phyloP scores from a whole-genome alignment of 139 green algal genomes.

The Pedinophyceae sp. region DNA sequence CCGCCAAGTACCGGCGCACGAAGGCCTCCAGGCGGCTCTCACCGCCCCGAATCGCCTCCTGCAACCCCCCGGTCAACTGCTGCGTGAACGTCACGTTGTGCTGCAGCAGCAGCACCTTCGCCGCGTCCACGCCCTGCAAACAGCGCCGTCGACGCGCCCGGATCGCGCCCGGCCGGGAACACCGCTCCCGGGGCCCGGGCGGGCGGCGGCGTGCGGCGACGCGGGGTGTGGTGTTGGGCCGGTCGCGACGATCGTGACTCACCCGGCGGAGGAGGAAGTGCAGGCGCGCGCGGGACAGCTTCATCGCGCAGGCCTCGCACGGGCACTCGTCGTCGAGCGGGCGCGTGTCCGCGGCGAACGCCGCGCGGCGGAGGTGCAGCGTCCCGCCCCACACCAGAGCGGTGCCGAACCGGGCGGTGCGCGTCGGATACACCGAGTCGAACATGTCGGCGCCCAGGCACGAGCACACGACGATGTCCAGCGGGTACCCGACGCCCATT shows the following conservation, averaged over 20 bases:
- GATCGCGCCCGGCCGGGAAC: slow-evolving; percentile 17
- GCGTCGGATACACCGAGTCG: slow-evolving; percentile 86
- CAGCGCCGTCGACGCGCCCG: slow-evolving; percentile 15
- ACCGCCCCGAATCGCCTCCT: slow-evolving; percentile 36
- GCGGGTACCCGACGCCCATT: slow-evolving; percentile 82
- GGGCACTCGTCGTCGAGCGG: slow-evolving; percentile 53
- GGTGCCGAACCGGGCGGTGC: slow-evolving; percentile 88
- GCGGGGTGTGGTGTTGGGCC: background rate
- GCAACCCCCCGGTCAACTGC: slow-evolving; percentile 34
- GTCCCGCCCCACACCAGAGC: slow-evolving; percentile 64
- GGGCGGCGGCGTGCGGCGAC: background rate
- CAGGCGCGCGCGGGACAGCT: slow-evolving; percentile 63
- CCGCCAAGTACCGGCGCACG: slow-evolving; percentile 40
- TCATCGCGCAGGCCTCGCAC: slow-evolving; percentile 59
- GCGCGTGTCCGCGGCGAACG: slow-evolving; percentile 38
- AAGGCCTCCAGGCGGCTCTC: slow-evolving; percentile 44
- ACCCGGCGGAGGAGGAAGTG: slow-evolving; percentile 51
- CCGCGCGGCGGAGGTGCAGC: slow-evolving; percentile 60
- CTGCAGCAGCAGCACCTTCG: too few species aligned
- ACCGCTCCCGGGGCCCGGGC: background rate
- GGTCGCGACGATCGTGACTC: background rate
- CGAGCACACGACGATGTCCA: slow-evolving; percentile 89
- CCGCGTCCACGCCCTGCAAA: too few species aligned
- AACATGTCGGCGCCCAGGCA: slow-evolving; percentile 92
- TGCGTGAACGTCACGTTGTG: too few species aligned